Conservation (phyloP, 2,329 filamentous ascomycete species). For the Nemania bipapillata region DNA sequence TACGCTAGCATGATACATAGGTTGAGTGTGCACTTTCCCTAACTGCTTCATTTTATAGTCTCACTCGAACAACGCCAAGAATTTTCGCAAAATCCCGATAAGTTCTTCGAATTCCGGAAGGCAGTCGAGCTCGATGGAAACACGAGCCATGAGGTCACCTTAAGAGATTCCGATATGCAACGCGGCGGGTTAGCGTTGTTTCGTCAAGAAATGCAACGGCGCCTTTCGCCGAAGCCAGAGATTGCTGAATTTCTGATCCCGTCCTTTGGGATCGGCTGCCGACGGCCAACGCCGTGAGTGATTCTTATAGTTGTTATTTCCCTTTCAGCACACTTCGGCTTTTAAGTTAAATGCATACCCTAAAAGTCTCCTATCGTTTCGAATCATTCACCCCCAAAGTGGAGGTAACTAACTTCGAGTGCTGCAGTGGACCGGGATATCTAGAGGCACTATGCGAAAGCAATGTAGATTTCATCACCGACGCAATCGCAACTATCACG, state of each 20-base stretch:
- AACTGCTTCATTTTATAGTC: conserved; percentile 48
- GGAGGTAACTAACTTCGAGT: neutral
- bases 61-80: conserved; percentile 53
- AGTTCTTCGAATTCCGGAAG: conserved; percentile 57
- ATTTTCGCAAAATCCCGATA: conserved; percentile 54
- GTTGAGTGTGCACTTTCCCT: neutral
- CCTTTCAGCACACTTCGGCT: neutral
- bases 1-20: conserved; percentile 45
- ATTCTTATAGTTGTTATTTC: neutral
- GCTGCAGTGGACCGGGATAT: conserved; percentile 55
- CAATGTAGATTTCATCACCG: conserved; percentile 57
- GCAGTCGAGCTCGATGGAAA: conserved; percentile 58
- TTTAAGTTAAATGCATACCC: neutral
- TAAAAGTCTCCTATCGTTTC: neutral
- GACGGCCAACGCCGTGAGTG: conserved; percentile 55
- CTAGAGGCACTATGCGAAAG: conserved; percentile 57
- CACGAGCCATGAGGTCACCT: conserved; percentile 56
- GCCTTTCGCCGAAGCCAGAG: conserved; percentile 57
- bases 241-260: conserved; percentile 58
- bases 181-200: conserved; percentile 49
- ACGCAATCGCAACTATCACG: conserved; percentile 52
- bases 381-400: neutral
- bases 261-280: conserved; percentile 58
- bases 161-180: conserved; percentile 55
- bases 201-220: conserved; percentile 54